Base-by-base conservation (phyloP, 192 early-diverging fungal genomes). In the Umbelopsis sp. region DNA sequence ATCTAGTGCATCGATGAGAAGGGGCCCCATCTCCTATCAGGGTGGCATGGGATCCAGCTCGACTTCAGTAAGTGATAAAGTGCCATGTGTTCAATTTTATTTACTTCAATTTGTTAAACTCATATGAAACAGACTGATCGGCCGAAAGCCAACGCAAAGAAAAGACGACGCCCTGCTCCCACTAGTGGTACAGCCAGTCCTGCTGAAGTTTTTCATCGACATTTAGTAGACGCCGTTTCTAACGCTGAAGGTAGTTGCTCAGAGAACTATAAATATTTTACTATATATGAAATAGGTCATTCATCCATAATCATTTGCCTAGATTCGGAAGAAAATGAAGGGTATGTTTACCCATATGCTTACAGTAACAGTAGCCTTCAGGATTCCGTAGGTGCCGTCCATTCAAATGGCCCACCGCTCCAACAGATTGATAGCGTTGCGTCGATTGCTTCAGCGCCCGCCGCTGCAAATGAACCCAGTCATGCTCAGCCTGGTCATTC, bases 281-380 rank as follows among this genome's bases (percentile, higher is more conserved):
- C 22, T 18, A 23, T 47, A 15, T 55, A 23, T 23, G 44, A 64
- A 20, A 18, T 46, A 25, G 37, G 37, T 41, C 37, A 41, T 41
- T 41, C 37, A 69, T 6, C 48, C 33, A 25, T n/a, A 15, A 49
- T 33, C 33, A 30, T 23, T 65, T 72, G 55, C 1, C 2, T 71
- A 77, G 76, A 73, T 52, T 78, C 76, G 11, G 76, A 78, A 46
- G 76, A 78, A 58, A 78, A 78, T 66, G 76, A 78, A 58, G 64
- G 65, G 18, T 78, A 78, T 66, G 68, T 78, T 2, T 78, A 78
- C 47, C 76, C 76, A 3, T 78, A 70, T 30, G 69, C 71, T 37
- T 50, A 68, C 67, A 65, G 71, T 21, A 70, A 58, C 46, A 27
- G 23, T 3, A 35, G 55, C n/a, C 21, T 27, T 35, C 55, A 61